phyloP scores from a whole-genome alignment of 1,139 yeast species.

The Kodamaea derodonti region DNA sequence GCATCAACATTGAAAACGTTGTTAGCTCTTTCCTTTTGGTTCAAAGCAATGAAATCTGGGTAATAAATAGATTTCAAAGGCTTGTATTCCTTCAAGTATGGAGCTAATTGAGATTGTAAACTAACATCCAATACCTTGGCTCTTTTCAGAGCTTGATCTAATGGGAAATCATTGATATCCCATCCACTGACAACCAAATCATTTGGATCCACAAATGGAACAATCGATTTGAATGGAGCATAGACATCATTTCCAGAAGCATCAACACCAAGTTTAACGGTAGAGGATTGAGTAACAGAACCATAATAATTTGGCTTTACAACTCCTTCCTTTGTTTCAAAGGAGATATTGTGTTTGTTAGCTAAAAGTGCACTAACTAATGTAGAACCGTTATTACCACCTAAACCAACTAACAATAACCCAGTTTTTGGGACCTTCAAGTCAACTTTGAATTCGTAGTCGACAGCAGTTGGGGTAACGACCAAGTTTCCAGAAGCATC shows the following conservation, averaged over 20 bases:
- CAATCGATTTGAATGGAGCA: constrained; percentile 86
- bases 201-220: constrained; percentile 87
- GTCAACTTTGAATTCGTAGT: constrained; percentile 84
- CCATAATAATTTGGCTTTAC: constrained; percentile 88
- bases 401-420: constrained; percentile 86
- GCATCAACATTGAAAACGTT: constrained; percentile 65
- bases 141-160: constrained; percentile 78
- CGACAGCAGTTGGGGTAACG: constrained; percentile 69
- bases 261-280: constrained; percentile 87
- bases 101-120: constrained; percentile 72
- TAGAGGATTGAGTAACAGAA: constrained; percentile 92
- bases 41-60: constrained; percentile 95
- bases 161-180: constrained; percentile 77
- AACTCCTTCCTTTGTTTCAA: constrained; percentile 79
- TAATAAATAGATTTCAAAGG: constrained; percentile 88
- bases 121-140: constrained; percentile 84
- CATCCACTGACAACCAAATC: constrained; percentile 91
- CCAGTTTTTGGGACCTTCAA: constrained; percentile 83
- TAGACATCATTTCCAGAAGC: constrained; percentile 78
- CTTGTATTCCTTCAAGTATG: constrained; percentile 56
- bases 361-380: constrained; percentile 82
- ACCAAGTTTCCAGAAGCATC: constrained; percentile 49
- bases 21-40: constrained; percentile 90
- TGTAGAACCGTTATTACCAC: constrained; percentile 96
- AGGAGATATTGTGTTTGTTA: constrained; percentile 72